Evolutionary conservation across 257 asterid species (phyloP), one percentile per base, ranked within the genome.

Genomic region (Eustoma russellianum): DNA sequence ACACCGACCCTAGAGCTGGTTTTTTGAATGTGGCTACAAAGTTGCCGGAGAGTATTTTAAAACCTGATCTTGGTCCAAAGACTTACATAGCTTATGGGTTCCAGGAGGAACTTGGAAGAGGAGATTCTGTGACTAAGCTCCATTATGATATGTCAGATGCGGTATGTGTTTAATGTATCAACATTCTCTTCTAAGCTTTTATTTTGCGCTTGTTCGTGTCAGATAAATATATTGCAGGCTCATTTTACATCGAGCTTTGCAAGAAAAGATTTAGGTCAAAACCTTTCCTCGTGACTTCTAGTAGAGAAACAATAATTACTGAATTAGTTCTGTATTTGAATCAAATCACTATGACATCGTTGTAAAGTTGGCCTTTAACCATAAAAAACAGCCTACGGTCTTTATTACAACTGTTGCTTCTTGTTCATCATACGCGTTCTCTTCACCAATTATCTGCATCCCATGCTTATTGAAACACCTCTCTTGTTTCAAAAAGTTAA

Each of bases 121-220:
- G 98, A 15, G 98, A 91, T 73, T 91, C 98, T 6, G 96, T 91
- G 17, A 91, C 98, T 55, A 91, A 80, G 76, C 98, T 91, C 47
- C 98, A 91, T 61, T 80, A 86, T 43, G 98, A 91, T 56, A 83
- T 91, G 98, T 83, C 98, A 3, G 98, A 91, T 72, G 98, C 98
- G 83, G 94, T 89, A 81, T 43, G 83, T 52, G 6, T 46, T 38
- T 2, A 3, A 11, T 41, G 24, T 5, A 38, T 38, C 12, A 38
- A 38, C 7, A 10, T 38, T 38, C n/a, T 7, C 12, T 38, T 38
- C 12, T 38, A 38, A 7, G 9, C 43, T 4, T 38, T 38, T 38
- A 38, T 38, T 7, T 7, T 38, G 7, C 7, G 7, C 30, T 18
- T 19, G 30, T 49, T 15, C 5, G 13, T 44, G 14, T 18, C 13